These are phyloP conservation scores for Plasmodium coatneyi DNA, from an alignment of 169 alveolate genomes.

Conservation along the genomic window DNA sequence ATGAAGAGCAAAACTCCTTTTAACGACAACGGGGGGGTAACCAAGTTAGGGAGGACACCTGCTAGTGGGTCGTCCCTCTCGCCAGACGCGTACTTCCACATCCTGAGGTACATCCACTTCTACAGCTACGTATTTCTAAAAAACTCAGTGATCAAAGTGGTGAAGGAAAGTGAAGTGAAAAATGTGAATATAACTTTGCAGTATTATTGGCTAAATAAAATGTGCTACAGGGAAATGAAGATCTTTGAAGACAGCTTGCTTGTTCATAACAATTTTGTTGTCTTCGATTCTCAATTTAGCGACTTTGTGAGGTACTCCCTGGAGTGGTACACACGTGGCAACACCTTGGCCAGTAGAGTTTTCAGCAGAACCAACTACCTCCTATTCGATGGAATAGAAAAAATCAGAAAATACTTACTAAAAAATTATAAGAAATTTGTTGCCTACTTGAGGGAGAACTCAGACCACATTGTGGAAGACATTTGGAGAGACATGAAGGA, in stretches of 20 bases:
- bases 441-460: neutral
- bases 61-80: neutral
- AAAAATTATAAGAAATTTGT: neutral
- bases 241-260: slow-evolving; percentile 25
- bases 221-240: slow-evolving; percentile 4
- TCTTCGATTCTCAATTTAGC: slow-evolving; percentile 28
- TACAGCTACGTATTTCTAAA: slow-evolving; percentile 56
- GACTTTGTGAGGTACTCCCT: slow-evolving; percentile 8
- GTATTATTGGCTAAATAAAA: slow-evolving; percentile 35
- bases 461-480: neutral
- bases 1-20: neutral
- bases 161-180: slow-evolving; percentile 34
- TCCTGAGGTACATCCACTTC: slow-evolving; percentile 39
- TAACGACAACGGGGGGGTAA: neutral
- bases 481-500: neutral
- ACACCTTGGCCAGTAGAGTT: neutral
- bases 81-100: slow-evolving; percentile 4
- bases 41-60: neutral
- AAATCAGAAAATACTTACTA: neutral
- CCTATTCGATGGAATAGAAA: neutral
- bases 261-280: slow-evolving; percentile 41
- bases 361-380: neutral
- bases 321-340: neutral
- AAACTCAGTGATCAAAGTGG: slow-evolving; percentile 53
- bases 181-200: slow-evolving; percentile 16